phyloP scores from a whole-genome alignment of 2,329 filamentous ascomycete species.

The Aspergillus sp. region DNA sequence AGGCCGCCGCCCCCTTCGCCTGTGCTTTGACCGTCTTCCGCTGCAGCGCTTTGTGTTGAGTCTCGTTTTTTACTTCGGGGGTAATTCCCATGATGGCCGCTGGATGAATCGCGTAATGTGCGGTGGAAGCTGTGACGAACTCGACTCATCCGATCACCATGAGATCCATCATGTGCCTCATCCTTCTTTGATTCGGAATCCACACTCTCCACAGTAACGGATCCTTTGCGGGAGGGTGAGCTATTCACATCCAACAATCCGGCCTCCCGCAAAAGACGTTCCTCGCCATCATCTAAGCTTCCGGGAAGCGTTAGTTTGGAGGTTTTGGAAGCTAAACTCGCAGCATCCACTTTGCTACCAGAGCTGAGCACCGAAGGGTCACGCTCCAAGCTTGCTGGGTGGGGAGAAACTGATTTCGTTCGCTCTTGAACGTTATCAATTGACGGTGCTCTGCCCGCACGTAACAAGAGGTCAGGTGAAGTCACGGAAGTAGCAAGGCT shows the following conservation, averaged over 20 bases:
- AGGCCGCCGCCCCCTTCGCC: conserved; percentile 68
- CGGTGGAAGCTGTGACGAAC: conserved; percentile 86
- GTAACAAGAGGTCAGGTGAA: conserved; percentile 30
- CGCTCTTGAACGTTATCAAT: conserved; percentile 27
- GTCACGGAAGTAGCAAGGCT: conserved; percentile 33
- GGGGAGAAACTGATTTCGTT: conserved; percentile 26
- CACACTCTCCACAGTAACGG: conserved; percentile 41
- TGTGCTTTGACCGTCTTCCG: conserved; percentile 49
- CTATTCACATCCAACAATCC: conserved; percentile 59
- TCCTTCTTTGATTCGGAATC: conserved; percentile 45
- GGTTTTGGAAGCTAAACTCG: conserved; percentile 33
- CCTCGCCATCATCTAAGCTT: conserved; percentile 64
- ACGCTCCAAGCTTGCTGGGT: conserved; percentile 31
- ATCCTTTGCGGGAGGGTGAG: conserved; percentile 40
- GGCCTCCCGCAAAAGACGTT: conserved; percentile 65
- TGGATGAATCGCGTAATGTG: conserved; percentile 77
- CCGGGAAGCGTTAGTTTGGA: conserved; percentile 36
- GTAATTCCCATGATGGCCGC: conserved; percentile 57
- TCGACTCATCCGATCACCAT: conserved; percentile 58
- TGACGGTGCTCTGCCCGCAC: conserved; percentile 29
- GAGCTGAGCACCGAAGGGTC: conserved; percentile 41
- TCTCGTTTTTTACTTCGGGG: conserved; percentile 78
- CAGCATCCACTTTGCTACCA: conserved; percentile 36
- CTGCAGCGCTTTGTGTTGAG: conserved; percentile 59
- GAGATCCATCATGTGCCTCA: conserved; percentile 36